Percentiles rank a stretch among this genome's conserved stretches.
Evolutionary conservation across 495 filamentous ascomycete species (phyloP).

Genomic region (Collariella sp.): DNA sequence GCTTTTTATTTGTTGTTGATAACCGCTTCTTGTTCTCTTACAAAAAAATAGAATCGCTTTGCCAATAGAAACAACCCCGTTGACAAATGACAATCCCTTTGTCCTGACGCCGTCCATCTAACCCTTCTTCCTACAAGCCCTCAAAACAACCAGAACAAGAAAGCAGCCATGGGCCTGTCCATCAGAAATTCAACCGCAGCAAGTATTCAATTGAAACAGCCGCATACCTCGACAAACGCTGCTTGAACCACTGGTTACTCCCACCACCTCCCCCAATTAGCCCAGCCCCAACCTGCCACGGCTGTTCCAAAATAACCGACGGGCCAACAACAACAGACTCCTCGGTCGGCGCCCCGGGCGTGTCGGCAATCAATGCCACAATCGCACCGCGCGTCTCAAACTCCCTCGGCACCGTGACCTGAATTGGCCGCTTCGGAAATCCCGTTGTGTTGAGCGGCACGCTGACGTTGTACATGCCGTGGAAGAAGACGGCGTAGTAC

Average conservation of each 20-base stretch:
- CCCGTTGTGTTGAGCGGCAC: constrained; percentile 35
- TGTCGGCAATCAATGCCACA: constrained; percentile 38
- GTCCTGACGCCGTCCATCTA: not conserved
- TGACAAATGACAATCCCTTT: not conserved
- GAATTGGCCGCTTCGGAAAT: constrained; percentile 25
- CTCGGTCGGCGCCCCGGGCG: constrained; percentile 37
- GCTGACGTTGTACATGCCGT: constrained; percentile 37
- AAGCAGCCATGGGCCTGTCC: too few relatives aligned
- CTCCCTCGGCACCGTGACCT: constrained; percentile 34
- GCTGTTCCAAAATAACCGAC: constrained; percentile 35
- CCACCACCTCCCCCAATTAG: constrained; percentile 3
- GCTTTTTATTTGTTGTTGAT: too few relatives aligned
- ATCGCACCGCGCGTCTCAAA: constrained; percentile 45
- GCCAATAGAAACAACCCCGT: too few relatives aligned
- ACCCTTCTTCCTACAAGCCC: not conserved
- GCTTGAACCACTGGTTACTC: not conserved
- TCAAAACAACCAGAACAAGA: too few relatives aligned
- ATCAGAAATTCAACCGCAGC: too few relatives aligned
- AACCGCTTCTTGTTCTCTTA: too few relatives aligned
- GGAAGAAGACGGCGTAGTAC: constrained; percentile 48
- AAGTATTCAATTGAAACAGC: too few relatives aligned
- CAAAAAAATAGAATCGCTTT: not conserved
- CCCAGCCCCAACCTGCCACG: constrained; percentile 13
- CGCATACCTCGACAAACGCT: too few relatives aligned
- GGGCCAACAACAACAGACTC: constrained; percentile 36